phyloP scores from a whole-genome alignment of 2,329 filamentous ascomycete species.

The Ophiostoma triangulosporum region DNA sequence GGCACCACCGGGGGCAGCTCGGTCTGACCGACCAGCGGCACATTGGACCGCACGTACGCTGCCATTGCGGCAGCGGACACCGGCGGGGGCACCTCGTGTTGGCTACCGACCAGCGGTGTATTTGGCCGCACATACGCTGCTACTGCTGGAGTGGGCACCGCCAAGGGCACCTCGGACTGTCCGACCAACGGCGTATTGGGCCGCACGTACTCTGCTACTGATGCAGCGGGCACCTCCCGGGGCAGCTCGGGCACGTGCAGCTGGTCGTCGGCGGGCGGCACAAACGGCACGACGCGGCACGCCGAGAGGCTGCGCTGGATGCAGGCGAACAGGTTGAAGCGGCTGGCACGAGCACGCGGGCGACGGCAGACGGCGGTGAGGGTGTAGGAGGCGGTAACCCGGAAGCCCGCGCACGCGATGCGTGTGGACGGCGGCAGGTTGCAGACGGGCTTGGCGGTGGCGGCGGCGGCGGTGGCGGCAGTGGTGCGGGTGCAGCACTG shows the following conservation, averaged over 20 bases:
- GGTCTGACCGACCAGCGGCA: too few relatives aligned
- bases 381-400: not conserved
- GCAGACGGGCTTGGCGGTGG: not conserved
- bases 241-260: not conserved
- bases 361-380: not conserved
- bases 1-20: too few relatives aligned
- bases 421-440: not conserved
- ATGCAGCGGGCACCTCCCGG: not conserved
- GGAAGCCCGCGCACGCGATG: not conserved
- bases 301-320: not conserved
- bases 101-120: not conserved
- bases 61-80: not conserved
- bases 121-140: too few relatives aligned
- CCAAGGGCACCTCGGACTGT: too few relatives aligned
- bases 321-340: not conserved
- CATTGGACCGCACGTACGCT: not conserved
- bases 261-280: not conserved
- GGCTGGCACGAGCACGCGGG: not conserved
- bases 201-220: not conserved
- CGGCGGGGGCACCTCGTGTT: not conserved
- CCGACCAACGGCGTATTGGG: too few relatives aligned
- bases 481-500: not conserved
- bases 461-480: too few relatives aligned
- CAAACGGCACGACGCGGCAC: not conserved
- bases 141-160: too few relatives aligned